Base-by-base conservation (phyloP, 2,329 filamentous ascomycete genomes). In the Akanthomyces lecanii region DNA sequence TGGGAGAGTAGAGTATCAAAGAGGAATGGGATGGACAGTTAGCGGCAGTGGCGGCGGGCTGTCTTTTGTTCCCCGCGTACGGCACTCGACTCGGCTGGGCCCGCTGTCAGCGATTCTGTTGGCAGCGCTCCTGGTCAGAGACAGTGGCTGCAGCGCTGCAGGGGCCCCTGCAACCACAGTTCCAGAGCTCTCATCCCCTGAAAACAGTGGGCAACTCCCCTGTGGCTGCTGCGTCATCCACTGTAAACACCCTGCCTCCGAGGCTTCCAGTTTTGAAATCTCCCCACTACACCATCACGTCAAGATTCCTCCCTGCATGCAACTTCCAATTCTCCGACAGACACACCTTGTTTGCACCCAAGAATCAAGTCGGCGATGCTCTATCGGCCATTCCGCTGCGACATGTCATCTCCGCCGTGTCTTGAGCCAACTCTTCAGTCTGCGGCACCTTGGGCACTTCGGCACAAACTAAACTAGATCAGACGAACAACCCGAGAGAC, bases 291-390 rank as follows among this genome's bases (percentile, higher is more conserved):
- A 11, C 52, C 33, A 7, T 54, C 52, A 28, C 23, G 38, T 56
- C 25, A 12, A 56, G n/a, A 18, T 12, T 50, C 30, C 44, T 58
- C 44, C 55, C 55, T 58, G 55, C 44, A 50, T 48, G 40, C 28
- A 25, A 38, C 23, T 42, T 12, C 5, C 51, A 18, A 50, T 12
- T 12, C 47, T 36, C 33, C 33, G 10, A 50, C 14, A 30, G 16
- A 50, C 12, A 30, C 47, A 50, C 14, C 23, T 6, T 50, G 16
- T 50, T 16, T 10, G 23, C 45, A 7, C 21, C 25, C 14, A 25
- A 16, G 47, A 16, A 50, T 16, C 47, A 50, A n/a, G 4, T 16
- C 25, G 4, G 18, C 4, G 16, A 7, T 21, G n/a, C 12, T 45
- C 2, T 30, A 2, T 23, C 11, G 3, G n/a, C 50, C 18, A 38